These are phyloP conservation scores for Oidium heveae DNA, from an alignment of 2,329 filamentous ascomycete species.

Conservation along the genomic window DNA sequence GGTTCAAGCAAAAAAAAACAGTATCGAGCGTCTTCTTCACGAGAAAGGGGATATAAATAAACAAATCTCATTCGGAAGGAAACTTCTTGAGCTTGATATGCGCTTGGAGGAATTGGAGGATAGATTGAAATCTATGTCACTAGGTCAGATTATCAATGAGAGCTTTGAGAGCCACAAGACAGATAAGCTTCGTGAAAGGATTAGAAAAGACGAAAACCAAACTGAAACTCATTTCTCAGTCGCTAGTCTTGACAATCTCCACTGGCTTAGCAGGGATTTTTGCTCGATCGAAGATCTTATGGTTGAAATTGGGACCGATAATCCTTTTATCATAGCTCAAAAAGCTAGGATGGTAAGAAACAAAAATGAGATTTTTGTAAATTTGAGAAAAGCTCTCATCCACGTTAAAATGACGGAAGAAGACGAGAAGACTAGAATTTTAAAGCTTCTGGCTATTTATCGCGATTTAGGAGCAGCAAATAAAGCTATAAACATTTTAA, in stretches of 20 bases:
- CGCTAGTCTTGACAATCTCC: slow-evolving; percentile 16
- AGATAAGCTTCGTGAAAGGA: slow-evolving; percentile 18
- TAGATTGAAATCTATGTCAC: slow-evolving; percentile 26
- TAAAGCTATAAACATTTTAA: slow-evolving; percentile 28
- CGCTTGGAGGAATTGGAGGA: slow-evolving; percentile 37
- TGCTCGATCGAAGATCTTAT: slow-evolving; percentile 26
- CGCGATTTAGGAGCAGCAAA: slow-evolving; percentile 31
- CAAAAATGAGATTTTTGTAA: slow-evolving; percentile 34
- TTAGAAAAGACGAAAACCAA: slow-evolving; percentile 14
- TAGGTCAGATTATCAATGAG: slow-evolving; percentile 9
- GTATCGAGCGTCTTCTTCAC: slow-evolving; percentile 35
- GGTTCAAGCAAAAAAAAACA: slow-evolving; percentile 35
- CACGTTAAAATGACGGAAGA: slow-evolving; percentile 22
- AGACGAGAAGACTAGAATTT: slow-evolving; percentile 18
- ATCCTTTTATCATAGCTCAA: slow-evolving; percentile 38
- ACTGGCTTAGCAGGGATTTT: slow-evolving; percentile 31
- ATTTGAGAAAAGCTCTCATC: slow-evolving; percentile 36
- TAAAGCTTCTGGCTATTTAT: slow-evolving; percentile 34
- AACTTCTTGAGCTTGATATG: slow-evolving; percentile 42
- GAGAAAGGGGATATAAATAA: slow-evolving; percentile 39
- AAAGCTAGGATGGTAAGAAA: slow-evolving; percentile 28
- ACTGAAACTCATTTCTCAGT: slow-evolving; percentile 11
- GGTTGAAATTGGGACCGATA: slow-evolving; percentile 24
- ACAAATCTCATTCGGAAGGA: slow-evolving; percentile 33
- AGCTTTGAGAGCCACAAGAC: slow-evolving; percentile 11